Evolutionary conservation across 2,329 filamentous ascomycete genomes (phyloP).

Genomic region (Furcasterigmium sp.): DNA sequence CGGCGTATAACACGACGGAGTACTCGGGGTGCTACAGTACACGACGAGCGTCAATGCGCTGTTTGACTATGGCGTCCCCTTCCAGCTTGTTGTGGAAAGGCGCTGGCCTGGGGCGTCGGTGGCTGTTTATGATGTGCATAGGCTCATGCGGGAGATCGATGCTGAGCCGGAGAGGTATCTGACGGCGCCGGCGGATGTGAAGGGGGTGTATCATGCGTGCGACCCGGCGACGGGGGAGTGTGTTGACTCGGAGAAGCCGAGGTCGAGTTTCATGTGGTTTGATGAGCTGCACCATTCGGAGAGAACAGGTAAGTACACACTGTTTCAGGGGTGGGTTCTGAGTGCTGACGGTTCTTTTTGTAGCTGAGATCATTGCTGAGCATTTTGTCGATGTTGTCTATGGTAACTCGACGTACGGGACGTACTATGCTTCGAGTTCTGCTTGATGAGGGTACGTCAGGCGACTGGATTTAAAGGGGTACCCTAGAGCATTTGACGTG

Average conservation of each 20-base stretch:
- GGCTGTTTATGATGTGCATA: constrained; percentile 63
- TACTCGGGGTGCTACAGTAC: constrained; percentile 39
- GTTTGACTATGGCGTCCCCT: constrained; percentile 43
- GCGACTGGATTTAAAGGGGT: no score
- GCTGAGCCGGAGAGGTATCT: constrained; percentile 56
- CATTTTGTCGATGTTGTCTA: constrained; percentile 34
- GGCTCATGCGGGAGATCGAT: constrained; percentile 60
- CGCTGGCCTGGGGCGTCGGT: constrained; percentile 56
- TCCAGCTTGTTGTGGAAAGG: constrained; percentile 33
- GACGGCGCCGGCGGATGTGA: constrained; percentile 57
- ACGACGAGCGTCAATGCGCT: constrained; percentile 43
- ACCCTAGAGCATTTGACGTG: no score
- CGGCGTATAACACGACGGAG: constrained; percentile 39
- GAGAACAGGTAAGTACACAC: constrained; percentile 49
- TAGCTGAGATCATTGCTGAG: constrained; percentile 27
- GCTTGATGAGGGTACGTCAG: no score
- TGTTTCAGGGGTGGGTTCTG: not conserved
- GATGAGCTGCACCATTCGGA: constrained; percentile 70
- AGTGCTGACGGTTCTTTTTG: constrained; percentile 14
- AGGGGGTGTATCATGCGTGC: constrained; percentile 54
- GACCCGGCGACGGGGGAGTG: constrained; percentile 24
- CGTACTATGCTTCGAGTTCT: constrained; percentile 16
- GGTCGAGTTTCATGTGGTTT: constrained; percentile 64
- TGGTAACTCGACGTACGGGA: constrained; percentile 34
- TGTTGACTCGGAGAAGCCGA: constrained; percentile 28